Evolutionary conservation across 2,329 filamentous ascomycete genomes (phyloP), one percentile per base, ranked within the genome.

Genomic region (Ilyonectria robusta): DNA sequence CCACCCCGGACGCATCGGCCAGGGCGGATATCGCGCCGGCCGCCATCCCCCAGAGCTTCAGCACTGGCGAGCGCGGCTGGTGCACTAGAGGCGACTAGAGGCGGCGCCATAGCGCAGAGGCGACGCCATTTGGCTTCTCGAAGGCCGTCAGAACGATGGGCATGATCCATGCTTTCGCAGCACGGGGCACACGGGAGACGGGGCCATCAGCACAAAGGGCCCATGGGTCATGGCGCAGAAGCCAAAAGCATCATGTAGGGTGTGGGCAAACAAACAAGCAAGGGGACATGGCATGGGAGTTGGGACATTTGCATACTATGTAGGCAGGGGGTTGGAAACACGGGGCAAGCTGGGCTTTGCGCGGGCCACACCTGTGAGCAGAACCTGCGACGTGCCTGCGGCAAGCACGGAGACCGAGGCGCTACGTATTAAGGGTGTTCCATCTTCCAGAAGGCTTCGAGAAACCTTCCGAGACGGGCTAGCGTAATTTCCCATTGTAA

Each of bases 391-490:
- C 59, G 54, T 62, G 64, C 47, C 64, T 66, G 64, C 64, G 64
- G 64, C 53, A 66, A 62, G 54, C 59, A 66, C 63, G 51, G 63
- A 66, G 53, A 33, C 44, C 31, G 17, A 40, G 59, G 48, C 55
- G 55, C 50, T 40, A 47, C 55, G 46, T 47, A n/a, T 40, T 40
- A 58, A 51, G 35, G 44, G 51, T 46, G 33, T 57, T 55, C 53
- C 33, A 59, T 37, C 66, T 75, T 75, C 73, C 70, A 75, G 72
- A 77, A 76, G 70, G 63, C 72, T 81, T 81, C 80, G 76, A 75
- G 80, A 81, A 81, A 71, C 74, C 74, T 81, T 75, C 78, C 75
- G 61, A 56, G 60, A 35, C 35, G n/a, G 70, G 78, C 59, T 80
- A 80, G 78, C 65, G 61, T 70, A 76, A 78, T 76, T 69, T 78